phyloP scores from a whole-genome alignment of 2,329 filamentous ascomycete species.

The Blastomyces emzantsi region DNA sequence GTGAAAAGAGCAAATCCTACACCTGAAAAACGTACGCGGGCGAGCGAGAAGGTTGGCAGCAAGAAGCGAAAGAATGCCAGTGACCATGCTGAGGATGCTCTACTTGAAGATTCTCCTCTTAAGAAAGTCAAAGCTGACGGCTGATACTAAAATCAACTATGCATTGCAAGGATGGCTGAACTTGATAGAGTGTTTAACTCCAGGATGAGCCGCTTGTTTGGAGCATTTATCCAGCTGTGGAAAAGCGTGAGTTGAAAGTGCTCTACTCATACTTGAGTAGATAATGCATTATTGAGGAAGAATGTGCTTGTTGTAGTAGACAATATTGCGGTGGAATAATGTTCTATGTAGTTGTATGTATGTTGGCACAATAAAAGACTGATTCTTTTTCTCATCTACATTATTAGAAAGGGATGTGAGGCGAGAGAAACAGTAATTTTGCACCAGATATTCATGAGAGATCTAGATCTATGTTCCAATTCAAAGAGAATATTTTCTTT shows the following conservation, averaged over 20 bases:
- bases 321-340: too few relatives aligned
- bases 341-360: not conserved
- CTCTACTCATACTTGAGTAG: not conserved
- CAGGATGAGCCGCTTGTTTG: not conserved
- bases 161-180: too few relatives aligned
- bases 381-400: too few relatives aligned
- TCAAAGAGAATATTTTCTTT: too few relatives aligned
- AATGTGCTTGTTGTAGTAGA: too few relatives aligned
- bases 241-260: not conserved
- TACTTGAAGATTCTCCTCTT: not conserved
- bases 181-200: not conserved
- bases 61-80: not conserved
- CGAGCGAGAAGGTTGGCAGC: not conserved
- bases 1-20: not conserved
- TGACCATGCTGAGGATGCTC: not conserved
- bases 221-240: not conserved
- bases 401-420: too few relatives aligned
- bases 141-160: not conserved
- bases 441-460: too few relatives aligned
- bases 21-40: not conserved
- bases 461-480: too few relatives aligned
- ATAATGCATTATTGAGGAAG: not conserved
- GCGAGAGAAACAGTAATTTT: too few relatives aligned
- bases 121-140: not conserved
- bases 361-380: too few relatives aligned